Base-by-base conservation (phyloP, 2,329 filamentous ascomycete genomes). In the Colletotrichum australisinense region DNA sequence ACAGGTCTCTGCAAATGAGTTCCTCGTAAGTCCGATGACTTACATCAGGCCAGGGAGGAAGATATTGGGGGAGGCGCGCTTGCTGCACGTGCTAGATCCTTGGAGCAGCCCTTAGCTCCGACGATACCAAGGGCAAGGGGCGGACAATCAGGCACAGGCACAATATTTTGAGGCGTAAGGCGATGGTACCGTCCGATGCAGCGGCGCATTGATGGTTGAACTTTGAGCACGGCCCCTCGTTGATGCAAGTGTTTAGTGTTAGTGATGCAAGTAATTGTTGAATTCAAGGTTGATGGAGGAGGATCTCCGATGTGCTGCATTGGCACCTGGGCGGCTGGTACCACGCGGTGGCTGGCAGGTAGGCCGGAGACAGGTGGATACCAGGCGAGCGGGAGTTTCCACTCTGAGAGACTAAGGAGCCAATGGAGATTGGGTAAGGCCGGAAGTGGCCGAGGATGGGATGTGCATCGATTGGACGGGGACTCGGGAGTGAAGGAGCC, bases 371-470 rank as follows among this genome's bases (percentile, higher is more conserved):
- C 38, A 9, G 46, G 63, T 60, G 53, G 62, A 60, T 38, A 58
- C 67, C 35, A n/a, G 35, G 32, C 58, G 32, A 24, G 14, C 4
- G 14, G 22, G 14, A 35, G 9, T 12, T 26, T 2, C 58, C 49
- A 42, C 5, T 32, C n/a, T 49, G 11, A 19, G 30, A 35, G 3
- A 22, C 3, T 3, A 4, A 14, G 2, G 5, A 16, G 30, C 71
- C 71, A 73, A 73, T 66, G 24, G 49, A 14, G 2, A 11, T 12
- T 14, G n/a, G 11, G 7, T 5, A 5, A 4, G 5, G 19, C 49
- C 71, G 62, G 62, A 71, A 73, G 56, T 63, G 63, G 62, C 67
- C 67, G 67, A 73, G 63, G 58, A 55, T 70, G 60, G 42, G 57
- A 46, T 65, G 11, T n/a, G 53, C 7, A 19, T 53, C 35, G 56